phyloP scores from a whole-genome alignment of 495 filamentous ascomycete species.

The Aspergillus carlsbadensis region DNA sequence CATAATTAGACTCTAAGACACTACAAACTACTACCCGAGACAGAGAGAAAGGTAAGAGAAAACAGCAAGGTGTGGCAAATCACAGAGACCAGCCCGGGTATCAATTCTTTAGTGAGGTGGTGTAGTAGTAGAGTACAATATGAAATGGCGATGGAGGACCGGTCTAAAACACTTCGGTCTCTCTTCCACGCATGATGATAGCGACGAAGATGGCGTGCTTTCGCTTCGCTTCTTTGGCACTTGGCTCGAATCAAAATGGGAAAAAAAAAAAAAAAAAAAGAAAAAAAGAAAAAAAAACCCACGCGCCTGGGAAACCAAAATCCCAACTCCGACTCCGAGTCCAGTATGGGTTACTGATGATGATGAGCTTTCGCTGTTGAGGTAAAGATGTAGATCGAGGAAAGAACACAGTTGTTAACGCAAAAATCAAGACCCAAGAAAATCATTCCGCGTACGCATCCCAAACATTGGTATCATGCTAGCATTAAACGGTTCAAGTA shows the following conservation, averaged over 20 bases:
- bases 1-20: too few relatives aligned
- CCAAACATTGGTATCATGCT: constrained; percentile 31
- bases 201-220: not conserved
- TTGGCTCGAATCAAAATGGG: not conserved
- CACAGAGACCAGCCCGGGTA: constrained; percentile 19
- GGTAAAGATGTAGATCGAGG: not conserved
- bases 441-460: constrained; percentile 27
- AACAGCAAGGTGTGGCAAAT: not conserved
- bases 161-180: not conserved
- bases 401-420: not conserved
- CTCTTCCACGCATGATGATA: not conserved
- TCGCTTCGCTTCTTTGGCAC: not conserved
- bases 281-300: constrained; percentile 5
- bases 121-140: constrained; percentile 16
- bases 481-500: constrained; percentile 21
- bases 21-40: not conserved
- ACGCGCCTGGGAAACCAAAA: not conserved
- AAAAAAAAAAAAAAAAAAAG: constrained; percentile 2
- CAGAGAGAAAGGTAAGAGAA: not conserved
- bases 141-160: not conserved
- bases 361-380: not conserved
- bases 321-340: constrained; percentile 2
- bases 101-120: constrained; percentile 21
- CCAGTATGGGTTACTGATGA: not conserved
- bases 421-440: constrained; percentile 9